Evolutionary conservation across 306 rosid genomes (phyloP), one percentile per base, ranked within the genome.

Genomic region (cucumber (Cucumis sativus)): DNA sequence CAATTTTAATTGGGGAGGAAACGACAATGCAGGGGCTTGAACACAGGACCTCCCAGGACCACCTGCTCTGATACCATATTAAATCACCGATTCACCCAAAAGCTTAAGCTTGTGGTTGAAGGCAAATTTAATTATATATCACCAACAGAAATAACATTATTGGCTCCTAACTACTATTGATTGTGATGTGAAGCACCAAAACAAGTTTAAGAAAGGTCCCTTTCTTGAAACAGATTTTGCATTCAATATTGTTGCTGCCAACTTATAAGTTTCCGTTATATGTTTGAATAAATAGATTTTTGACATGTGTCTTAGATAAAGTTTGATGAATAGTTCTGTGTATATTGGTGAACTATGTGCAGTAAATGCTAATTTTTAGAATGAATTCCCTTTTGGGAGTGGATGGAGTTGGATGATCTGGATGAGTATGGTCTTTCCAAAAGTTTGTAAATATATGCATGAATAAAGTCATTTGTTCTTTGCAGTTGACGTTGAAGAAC

Each of bases 141-240:
- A n/a, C n/a, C n/a, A n/a, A n/a, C n/a, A n/a, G n/a, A n/a, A 68
- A 68, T 43, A 35, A 20, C 75, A 69, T 69, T 69, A 20, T 37
- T 41, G 55, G 37, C 56, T 41, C 55, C 45, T 43, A 40, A 43
- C 55, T 68, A 4, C 56, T 68, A 43, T 68, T 40, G 74, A 68
- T 68, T 68, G 55, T 68, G 74, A 68, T 68, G 74, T 68, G 18
- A 41, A 68, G 74, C 74, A 68, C 74, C 74, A 68, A 41, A 68
- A 43, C 74, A 43, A 66, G 75, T 18, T 45, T 11, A 69, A 12
- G 39, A 43, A 0, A 47, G 18, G 76, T 70, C 76, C 23, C 58
- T 70, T 70, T 70, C 76, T 25, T 21, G 76, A 70, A 47, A 23
- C 23, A 47, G 75, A 25, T 47, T 25, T 45, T 49, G 59, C 76